These are phyloP conservation scores for Sporisorium graminicola DNA, from an alignment of 1,284 basidiomycete genomes.

Conservation along the genomic window DNA sequence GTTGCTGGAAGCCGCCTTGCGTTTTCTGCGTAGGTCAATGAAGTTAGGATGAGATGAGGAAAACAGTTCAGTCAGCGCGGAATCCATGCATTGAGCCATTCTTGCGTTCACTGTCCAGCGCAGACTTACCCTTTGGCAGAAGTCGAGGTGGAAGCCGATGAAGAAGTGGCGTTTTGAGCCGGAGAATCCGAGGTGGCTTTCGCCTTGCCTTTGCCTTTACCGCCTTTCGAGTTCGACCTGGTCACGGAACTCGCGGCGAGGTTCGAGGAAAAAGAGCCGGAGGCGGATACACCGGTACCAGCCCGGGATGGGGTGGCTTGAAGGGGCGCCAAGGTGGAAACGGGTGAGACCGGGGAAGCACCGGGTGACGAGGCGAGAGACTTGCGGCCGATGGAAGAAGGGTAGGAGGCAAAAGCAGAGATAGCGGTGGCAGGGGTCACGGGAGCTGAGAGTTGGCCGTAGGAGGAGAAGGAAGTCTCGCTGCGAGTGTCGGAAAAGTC, in stretches of 20 bases:
- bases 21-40: conserved; percentile 15
- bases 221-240: conserved; percentile 1
- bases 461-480: conserved; percentile 30
- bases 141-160: conserved; percentile 12
- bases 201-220: conserved; percentile 30
- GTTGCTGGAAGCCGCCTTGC: conserved; percentile 24
- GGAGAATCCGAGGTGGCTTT: conserved; percentile 1
- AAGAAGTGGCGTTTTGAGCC: not conserved
- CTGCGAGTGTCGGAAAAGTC: conserved; percentile 32
- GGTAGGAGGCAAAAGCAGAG: conserved; percentile 27
- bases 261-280: conserved; percentile 15
- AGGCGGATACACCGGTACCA: conserved; percentile 21
- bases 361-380: conserved; percentile 21
- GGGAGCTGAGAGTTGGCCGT: conserved; percentile 25
- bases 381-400: conserved; percentile 35
- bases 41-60: not conserved
- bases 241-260: conserved; percentile 8
- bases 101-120: not conserved
- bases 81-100: not conserved
- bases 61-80: not conserved
- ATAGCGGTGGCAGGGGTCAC: conserved; percentile 35
- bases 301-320: conserved; percentile 41
- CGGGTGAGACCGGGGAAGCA: conserved; percentile 26
- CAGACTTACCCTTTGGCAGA: conserved; percentile 31
- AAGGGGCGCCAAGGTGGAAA: conserved; percentile 39